phyloP scores from a whole-genome alignment of 73 alveolate species.

The Tetrahymena malaccensis region DNA sequence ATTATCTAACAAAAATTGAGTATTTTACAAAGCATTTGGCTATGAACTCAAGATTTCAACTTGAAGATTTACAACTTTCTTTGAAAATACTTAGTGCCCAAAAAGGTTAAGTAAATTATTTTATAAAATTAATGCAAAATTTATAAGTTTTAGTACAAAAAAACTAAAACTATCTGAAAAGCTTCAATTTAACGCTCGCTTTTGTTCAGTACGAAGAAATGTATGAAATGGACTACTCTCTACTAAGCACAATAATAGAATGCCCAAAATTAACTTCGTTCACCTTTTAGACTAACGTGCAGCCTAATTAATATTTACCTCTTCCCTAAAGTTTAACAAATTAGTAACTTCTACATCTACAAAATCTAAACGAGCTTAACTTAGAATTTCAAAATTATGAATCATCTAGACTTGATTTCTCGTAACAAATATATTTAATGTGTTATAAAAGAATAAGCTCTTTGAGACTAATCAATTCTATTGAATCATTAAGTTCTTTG shows the following conservation, averaged over 20 bases:
- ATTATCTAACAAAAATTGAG: background rate
- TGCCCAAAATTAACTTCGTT: background rate
- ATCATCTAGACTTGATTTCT: background rate
- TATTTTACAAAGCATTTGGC: background rate
- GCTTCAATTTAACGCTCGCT: background rate
- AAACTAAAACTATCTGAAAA: background rate
- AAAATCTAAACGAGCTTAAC: background rate
- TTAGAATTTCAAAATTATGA: background rate
- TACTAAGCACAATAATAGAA: background rate
- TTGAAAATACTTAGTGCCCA: background rate
- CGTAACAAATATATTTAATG: background rate
- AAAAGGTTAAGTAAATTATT: background rate
- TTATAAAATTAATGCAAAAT: background rate
- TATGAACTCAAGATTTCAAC: background rate
- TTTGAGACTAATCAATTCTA: background rate
- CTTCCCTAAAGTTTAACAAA: background rate
- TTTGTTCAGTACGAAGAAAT: background rate
- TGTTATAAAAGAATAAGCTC: background rate
- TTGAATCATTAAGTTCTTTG: background rate
- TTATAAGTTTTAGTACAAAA: background rate
- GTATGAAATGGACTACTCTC: background rate
- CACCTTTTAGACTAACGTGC: background rate
- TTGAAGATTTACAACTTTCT: background rate
- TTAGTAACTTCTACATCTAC: background rate
- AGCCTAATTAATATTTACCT: background rate